Evolutionary conservation across 2,329 filamentous ascomycete genomes (phyloP).

Genomic region (Rhytidhysteron rufulum): DNA sequence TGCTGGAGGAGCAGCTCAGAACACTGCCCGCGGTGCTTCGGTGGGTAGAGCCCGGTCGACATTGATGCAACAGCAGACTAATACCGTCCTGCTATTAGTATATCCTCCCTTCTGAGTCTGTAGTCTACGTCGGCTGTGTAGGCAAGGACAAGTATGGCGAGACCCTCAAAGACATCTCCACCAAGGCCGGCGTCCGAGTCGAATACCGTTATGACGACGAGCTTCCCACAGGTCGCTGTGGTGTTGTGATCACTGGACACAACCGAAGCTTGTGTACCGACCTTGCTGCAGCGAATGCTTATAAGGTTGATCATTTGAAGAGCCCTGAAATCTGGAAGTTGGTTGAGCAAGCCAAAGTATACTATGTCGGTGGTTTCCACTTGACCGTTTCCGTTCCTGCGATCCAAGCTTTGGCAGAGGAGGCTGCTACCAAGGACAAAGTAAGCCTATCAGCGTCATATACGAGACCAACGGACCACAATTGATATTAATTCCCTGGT

Average conservation of each 20-base stretch:
- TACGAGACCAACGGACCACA: not conserved
- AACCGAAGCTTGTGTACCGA: slow-evolving; percentile 94
- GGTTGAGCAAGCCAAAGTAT: slow-evolving; percentile 81
- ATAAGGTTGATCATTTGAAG: slow-evolving; percentile 92
- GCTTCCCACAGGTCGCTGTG: slow-evolving; percentile 86
- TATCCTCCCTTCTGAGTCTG: slow-evolving; percentile 82
- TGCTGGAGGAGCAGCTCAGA: slow-evolving; percentile 93
- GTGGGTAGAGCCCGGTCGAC: slow-evolving; percentile 31
- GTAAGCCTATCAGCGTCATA: slow-evolving; percentile 30
- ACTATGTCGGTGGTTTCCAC: slow-evolving; percentile 95
- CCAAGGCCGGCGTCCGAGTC: slow-evolving; percentile 82
- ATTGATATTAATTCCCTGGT: not conserved
- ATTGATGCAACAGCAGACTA: not conserved
- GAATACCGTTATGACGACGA: slow-evolving; percentile 90
- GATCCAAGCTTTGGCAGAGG: slow-evolving; percentile 83
- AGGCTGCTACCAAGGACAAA: slow-evolving; percentile 89
- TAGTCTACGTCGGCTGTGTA: slow-evolving; percentile 90
- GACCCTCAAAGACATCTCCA: slow-evolving; percentile 79
- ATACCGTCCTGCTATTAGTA: slow-evolving; percentile 52
- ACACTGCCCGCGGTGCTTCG: slow-evolving; percentile 91
- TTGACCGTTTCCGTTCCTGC: slow-evolving; percentile 92
- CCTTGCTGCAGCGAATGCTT: slow-evolving; percentile 93
- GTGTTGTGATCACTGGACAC: slow-evolving; percentile 94
- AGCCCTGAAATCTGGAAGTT: slow-evolving; percentile 86
- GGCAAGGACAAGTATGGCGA: slow-evolving; percentile 95